These are phyloP conservation scores for Botrytis porri DNA, from an alignment of 2,329 filamentous ascomycete genomes.

Conservation along the genomic window DNA sequence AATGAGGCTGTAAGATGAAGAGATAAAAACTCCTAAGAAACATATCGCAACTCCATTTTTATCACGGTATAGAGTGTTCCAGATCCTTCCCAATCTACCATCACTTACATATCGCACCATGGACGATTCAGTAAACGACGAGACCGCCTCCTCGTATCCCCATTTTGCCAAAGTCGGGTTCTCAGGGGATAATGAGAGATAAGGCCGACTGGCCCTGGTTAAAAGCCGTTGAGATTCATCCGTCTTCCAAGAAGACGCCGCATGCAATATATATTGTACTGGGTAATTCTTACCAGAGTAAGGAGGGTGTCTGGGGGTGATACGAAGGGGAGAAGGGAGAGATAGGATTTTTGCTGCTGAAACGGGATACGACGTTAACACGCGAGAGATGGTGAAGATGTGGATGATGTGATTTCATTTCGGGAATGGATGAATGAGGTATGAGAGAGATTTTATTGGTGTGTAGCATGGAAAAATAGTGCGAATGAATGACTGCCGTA, in stretches of 20 bases:
- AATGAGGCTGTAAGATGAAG: not conserved
- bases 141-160: constrained; percentile 4
- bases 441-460: not conserved
- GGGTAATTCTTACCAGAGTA: not conserved
- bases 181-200: constrained; percentile 4
- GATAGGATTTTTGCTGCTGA: not conserved
- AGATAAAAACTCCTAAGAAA: not conserved
- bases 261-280: constrained; percentile 10
- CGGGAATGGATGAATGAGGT: not conserved
- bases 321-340: not conserved
- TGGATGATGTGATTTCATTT: not conserved
- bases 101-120: not conserved
- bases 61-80: not conserved
- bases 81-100: not conserved
- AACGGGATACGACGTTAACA: constrained; percentile 12
- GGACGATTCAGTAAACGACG: too few relatives aligned
- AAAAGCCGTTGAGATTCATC: not conserved
- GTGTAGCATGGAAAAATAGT: not conserved
- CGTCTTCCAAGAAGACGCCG: not conserved
- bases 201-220: constrained; percentile 5
- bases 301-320: not conserved
- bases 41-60: not conserved
- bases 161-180: constrained; percentile 6
- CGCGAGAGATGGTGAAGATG: not conserved
- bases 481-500: constrained; percentile 1